phyloP scores from a whole-genome alignment of 1,139 yeast species.

The Hyphopichia burtonii region DNA sequence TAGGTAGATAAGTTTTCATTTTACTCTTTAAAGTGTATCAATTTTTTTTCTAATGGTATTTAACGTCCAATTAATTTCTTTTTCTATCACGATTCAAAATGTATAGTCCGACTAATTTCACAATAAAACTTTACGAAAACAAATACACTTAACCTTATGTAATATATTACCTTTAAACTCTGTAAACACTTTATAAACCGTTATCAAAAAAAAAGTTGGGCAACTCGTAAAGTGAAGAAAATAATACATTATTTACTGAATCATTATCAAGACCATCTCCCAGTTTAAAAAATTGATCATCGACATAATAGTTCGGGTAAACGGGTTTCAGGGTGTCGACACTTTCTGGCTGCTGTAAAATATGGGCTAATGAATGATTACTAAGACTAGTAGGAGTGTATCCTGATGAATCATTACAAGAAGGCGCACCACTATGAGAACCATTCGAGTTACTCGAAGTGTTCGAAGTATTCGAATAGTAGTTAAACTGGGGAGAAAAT shows the following conservation, averaged over 20 bases:
- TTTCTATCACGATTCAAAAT: too few species aligned
- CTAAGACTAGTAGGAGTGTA: neutral
- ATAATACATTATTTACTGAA: slow-evolving; percentile 4
- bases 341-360: slow-evolving; percentile 15
- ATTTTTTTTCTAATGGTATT: neutral
- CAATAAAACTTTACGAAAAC: too few species aligned
- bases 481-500: too few species aligned
- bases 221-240: slow-evolving; percentile 18
- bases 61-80: too few species aligned
- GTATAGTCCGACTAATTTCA: too few species aligned
- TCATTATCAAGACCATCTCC: slow-evolving; percentile 3
- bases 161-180: too few species aligned
- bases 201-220: slow-evolving; percentile 45
- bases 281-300: neutral
- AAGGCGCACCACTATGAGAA: neutral
- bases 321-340: neutral
- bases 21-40: neutral
- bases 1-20: slow-evolving; percentile 43
- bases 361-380: slow-evolving; percentile 22
- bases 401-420: neutral
- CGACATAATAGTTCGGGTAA: neutral
- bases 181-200: slow-evolving; percentile 15
- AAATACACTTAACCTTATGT: too few species aligned
- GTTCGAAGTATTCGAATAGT: neutral
- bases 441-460: neutral